A percentile compares a stretch with the other conserved stretches of the same genome.
phyloP scores from a whole-genome alignment of 2,329 filamentous ascomycete species.

The Lachnellula hyalina region DNA sequence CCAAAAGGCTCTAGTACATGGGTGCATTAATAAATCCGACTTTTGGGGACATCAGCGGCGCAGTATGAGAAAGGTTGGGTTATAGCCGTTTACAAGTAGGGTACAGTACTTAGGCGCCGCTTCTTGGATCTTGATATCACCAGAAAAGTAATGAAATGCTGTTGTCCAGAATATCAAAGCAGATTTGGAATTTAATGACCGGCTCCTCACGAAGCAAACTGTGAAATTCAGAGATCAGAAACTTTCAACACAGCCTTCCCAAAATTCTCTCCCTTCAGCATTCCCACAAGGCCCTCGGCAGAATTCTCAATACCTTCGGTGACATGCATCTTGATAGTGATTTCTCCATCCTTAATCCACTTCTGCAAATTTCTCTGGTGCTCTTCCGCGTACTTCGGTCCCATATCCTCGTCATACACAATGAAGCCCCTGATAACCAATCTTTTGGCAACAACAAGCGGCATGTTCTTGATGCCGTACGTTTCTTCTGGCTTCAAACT shows the following conservation, averaged over 20 bases:
- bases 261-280: conserved; percentile 64
- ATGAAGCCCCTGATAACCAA: conserved; percentile 63
- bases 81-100: too few relatives aligned
- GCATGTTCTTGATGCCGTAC: conserved; percentile 58
- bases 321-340: conserved; percentile 54
- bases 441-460: conserved; percentile 53
- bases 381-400: conserved; percentile 52
- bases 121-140: too few relatives aligned
- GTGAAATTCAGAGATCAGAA: conserved; percentile 22
- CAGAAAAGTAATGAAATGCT: too few relatives aligned
- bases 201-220: too few relatives aligned
- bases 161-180: too few relatives aligned
- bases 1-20: too few relatives aligned
- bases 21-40: too few relatives aligned
- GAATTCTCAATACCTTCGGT: conserved; percentile 63
- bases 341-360: conserved; percentile 61
- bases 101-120: too few relatives aligned
- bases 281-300: conserved; percentile 57
- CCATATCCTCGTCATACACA: conserved; percentile 55
- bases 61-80: too few relatives aligned
- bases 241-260: conserved; percentile 60
- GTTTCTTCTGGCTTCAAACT: conserved; percentile 47
- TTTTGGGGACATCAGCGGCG: too few relatives aligned
- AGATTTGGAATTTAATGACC: too few relatives aligned
- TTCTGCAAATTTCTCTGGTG: conserved; percentile 61